phyloP scores from a whole-genome alignment of 257 asterid species.

The Rubia yunnanensis region DNA sequence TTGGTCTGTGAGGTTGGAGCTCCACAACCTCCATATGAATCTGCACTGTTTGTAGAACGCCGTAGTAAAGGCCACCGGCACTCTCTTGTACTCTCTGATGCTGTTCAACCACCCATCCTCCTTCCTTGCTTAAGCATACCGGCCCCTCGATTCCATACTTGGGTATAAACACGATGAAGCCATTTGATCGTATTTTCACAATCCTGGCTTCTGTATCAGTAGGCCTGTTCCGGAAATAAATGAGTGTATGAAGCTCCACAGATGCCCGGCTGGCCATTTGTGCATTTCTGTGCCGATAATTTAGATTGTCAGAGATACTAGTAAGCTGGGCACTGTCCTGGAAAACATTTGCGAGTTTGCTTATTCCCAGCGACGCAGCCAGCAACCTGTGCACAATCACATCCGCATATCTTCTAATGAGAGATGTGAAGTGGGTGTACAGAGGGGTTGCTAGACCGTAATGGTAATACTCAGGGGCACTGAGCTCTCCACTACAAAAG shows the following conservation, averaged over 20 bases:
- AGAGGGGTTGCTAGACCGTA: slow-evolving; percentile 93
- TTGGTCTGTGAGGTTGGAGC: slow-evolving; percentile 95
- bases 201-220: slow-evolving; percentile 95
- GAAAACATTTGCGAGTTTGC: slow-evolving; percentile 68
- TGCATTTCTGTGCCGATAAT: slow-evolving; percentile 94
- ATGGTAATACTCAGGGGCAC: slow-evolving; percentile 79
- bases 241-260: slow-evolving; percentile 91
- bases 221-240: slow-evolving; percentile 87
- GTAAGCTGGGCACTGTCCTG: slow-evolving; percentile 76
- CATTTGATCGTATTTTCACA: slow-evolving; percentile 81
- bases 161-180: slow-evolving; percentile 92
- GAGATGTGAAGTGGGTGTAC: slow-evolving; percentile 98
- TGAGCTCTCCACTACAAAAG: slow-evolving; percentile 95
- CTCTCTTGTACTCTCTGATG: slow-evolving; percentile 57
- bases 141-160: slow-evolving; percentile 99
- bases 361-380: slow-evolving; percentile 92
- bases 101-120: slow-evolving; percentile 73
- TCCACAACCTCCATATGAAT: slow-evolving; percentile 88
- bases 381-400: slow-evolving; percentile 89
- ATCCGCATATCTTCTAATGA: slow-evolving; percentile 97
- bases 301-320: slow-evolving; percentile 73
- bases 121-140: slow-evolving; percentile 56
- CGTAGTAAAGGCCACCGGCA: slow-evolving; percentile 43
- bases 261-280: slow-evolving; percentile 99
- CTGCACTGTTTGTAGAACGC: slow-evolving; percentile 67